phyloP scores from a whole-genome alignment of 352 stramenopile genomes.

The Thalassiosira exigua region DNA sequence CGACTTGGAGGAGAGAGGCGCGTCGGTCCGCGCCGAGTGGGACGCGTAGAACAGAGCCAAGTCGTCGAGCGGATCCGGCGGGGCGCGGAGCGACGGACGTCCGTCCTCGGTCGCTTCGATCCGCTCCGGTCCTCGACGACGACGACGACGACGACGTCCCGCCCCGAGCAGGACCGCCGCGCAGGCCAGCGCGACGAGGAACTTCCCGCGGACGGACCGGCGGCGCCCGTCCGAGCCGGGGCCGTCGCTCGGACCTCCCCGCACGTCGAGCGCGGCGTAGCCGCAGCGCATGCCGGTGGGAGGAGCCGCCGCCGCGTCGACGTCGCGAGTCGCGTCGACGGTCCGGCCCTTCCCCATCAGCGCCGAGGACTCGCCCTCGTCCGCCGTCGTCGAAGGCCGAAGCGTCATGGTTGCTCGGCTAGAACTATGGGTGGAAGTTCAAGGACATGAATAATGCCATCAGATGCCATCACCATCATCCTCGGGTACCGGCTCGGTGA shows the following conservation, averaged over 20 bases:
- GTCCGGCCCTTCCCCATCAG: not conserved
- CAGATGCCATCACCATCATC: too few species aligned
- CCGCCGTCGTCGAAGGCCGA: not conserved
- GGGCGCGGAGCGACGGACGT: too few species aligned
- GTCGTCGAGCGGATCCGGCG: too few species aligned
- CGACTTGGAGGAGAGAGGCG: conserved; percentile 31
- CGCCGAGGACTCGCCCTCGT: not conserved
- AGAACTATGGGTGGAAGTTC: not conserved
- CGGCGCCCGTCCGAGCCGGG: too few species aligned
- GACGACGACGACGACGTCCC: not conserved
- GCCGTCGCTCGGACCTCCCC: not conserved
- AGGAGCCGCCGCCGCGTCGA: too few species aligned
- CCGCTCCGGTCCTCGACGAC: too few species aligned
- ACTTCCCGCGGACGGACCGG: not conserved
- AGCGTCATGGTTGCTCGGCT: not conserved
- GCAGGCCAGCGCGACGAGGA: not conserved
- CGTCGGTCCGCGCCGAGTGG: conserved; percentile 1
- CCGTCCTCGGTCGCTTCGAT: too few species aligned
- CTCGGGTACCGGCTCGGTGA: not conserved
- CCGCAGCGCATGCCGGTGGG: too few species aligned
- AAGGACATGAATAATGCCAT: too few species aligned
- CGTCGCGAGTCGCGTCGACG: not conserved
- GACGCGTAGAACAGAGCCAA: too few species aligned
- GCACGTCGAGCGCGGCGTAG: not conserved
- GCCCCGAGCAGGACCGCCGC: too few species aligned